These are phyloP conservation scores for Albugo candida DNA, from an alignment of 352 stramenopile genomes.

Conservation along the genomic window DNA sequence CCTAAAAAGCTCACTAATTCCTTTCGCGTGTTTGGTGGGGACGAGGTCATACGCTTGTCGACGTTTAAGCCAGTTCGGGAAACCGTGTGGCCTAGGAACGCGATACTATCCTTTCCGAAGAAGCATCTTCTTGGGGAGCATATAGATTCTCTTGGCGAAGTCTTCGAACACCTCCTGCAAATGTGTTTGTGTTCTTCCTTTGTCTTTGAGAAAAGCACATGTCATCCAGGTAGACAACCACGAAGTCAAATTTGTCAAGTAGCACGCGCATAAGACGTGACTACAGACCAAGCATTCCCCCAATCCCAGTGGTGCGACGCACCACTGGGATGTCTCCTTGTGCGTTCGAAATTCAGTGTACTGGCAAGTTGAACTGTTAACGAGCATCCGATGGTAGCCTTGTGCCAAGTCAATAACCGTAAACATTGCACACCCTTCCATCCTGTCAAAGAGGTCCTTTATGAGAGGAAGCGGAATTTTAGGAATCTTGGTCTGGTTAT, in stretches of 20 bases:
- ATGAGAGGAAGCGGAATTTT: constrained; percentile 2
- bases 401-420: constrained; percentile 2
- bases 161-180: neutral
- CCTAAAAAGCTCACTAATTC: constrained; percentile 9
- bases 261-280: constrained; percentile 2
- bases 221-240: neutral
- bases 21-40: constrained; percentile 3
- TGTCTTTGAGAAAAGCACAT: neutral
- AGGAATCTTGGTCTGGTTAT: constrained; percentile 6
- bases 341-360: constrained; percentile 1
- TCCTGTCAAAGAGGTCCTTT: constrained; percentile 11
- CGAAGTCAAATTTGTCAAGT: too few relatives aligned
- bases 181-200: constrained; percentile 2
- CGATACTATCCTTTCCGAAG: constrained; percentile 7
- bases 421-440: constrained; percentile 2
- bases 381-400: constrained; percentile 7
- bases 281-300: neutral
- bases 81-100: constrained; percentile 15
- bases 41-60: constrained; percentile 2
- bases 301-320: constrained; percentile 2
- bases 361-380: neutral
- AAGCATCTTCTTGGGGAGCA: neutral
- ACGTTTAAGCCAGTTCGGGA: constrained; percentile 6
- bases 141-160: constrained; percentile 3
- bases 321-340: neutral